Evolutionary conservation across 202 grass and related monocot species (phyloP), one percentile per base, ranked within the genome.

Genomic region (Sporobolus alterniflorus): DNA sequence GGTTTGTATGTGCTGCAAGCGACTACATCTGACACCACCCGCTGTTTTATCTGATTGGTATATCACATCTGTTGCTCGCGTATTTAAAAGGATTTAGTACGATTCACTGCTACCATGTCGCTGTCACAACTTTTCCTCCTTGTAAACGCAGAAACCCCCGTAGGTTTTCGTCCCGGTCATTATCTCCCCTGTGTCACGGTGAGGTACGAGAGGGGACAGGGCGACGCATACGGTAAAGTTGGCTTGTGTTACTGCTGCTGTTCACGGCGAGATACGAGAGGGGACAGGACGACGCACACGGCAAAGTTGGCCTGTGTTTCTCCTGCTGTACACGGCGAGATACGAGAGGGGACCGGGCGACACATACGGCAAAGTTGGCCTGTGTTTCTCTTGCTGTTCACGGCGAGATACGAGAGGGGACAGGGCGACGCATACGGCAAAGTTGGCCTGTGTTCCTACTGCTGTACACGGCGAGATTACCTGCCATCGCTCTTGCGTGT

Each of bases 1-100:
- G 60, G 59, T 67, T 55, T 33, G 66, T 60, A 11, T 25, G 44
- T 17, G 78, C 52, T 46, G 78, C 66, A 47, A 71, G 78, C 78
- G 28, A 69, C 29, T 25, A 71, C 52, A 22, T 59, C 28, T 36
- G 29, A 12, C 21, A 11, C 31, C 31, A 22, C 21, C 10, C 21
- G 11, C 55, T 26, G 24, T 9, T 34, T 42, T 50, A 12, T 76
- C 3, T 69, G 18, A 46, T 25, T n/a, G 21, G 30, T 57, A 9
- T 25, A 22, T 57, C 26, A 21, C 25, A 25, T 26, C 50, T 54
- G 20, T 55, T 55, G 3, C 1, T n/a, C n/a, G n/a, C 21, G 8
- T 55, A n/a, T 55, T 22, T 22, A n/a, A n/a, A n/a, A n/a, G n/a
- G n/a, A n/a, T n/a, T 24, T 55, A 55, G 3, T 10, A 55, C 8